phyloP scores from a whole-genome alignment of 2,329 filamentous ascomycete genomes.

The Malbranchea cinnamomea region DNA sequence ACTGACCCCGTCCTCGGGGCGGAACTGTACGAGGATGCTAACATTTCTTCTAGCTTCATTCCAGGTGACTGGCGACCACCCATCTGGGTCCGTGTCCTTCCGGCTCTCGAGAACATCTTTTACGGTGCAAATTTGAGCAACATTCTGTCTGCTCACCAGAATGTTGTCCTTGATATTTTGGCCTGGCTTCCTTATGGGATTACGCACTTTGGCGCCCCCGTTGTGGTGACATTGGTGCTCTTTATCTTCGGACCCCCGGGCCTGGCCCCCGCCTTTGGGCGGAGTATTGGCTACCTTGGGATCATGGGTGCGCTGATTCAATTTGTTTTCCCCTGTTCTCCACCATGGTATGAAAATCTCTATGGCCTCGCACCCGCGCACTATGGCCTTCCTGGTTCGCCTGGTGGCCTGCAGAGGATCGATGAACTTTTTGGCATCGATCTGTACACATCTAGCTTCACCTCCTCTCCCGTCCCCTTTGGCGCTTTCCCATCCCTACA shows the following conservation, averaged over 20 bases:
- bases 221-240: conserved; percentile 61
- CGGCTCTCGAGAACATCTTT: conserved; percentile 87
- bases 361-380: conserved; percentile 83
- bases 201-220: conserved; percentile 75
- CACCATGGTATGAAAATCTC: conserved; percentile 92
- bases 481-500: conserved; percentile 91
- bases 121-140: conserved; percentile 94
- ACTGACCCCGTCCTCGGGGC: conserved; percentile 6
- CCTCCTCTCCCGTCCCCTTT: conserved; percentile 78
- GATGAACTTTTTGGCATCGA: conserved; percentile 84
- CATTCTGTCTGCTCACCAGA: conserved; percentile 80
- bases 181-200: conserved; percentile 92
- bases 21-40: conserved; percentile 4
- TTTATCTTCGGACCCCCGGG: conserved; percentile 83
- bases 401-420: conserved; percentile 75
- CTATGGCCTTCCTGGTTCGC: conserved; percentile 79
- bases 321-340: conserved; percentile 80
- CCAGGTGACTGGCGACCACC: conserved; percentile 75
- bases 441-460: conserved; percentile 86
- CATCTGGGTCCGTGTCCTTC: conserved; percentile 90
- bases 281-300: conserved; percentile 85
- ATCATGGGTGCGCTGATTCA: conserved; percentile 77
- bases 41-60: conserved; percentile 52
- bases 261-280: conserved; percentile 69
- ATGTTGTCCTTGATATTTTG: conserved; percentile 66